Conservation (phyloP, 768 basidiomycete species). For the Lanmaoa rubissima region DNA sequence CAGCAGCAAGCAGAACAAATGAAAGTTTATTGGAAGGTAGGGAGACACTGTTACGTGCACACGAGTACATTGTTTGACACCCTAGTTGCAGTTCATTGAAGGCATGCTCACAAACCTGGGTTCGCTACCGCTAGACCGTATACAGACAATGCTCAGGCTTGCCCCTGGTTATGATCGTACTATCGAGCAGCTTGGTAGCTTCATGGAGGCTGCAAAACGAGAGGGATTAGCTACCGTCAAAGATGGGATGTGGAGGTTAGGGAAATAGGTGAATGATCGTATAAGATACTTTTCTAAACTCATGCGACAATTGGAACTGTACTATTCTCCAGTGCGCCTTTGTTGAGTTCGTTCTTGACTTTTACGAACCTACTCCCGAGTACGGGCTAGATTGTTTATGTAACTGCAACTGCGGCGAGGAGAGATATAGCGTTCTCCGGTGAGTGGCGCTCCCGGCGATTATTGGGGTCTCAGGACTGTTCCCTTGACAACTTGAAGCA, state of each 20-base stretch:
- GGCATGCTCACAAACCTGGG: constrained; percentile 91
- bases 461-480: no score
- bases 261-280: constrained; percentile 14
- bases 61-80: not conserved
- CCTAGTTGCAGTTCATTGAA: constrained; percentile 66
- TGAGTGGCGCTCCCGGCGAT: no score
- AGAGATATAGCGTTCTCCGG: no score
- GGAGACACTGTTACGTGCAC: not conserved
- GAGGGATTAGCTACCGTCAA: constrained; percentile 72
- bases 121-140: constrained; percentile 70
- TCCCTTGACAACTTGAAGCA: no score
- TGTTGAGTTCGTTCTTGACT: not conserved
- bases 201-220: constrained; percentile 78
- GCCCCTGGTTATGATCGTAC: constrained; percentile 81
- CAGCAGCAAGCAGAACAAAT: constrained; percentile 85
- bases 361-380: not conserved
- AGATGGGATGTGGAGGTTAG: constrained; percentile 70
- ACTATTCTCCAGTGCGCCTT: not conserved
- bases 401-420: no score
- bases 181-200: constrained; percentile 70
- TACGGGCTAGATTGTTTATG: no score
- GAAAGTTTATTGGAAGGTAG: constrained; percentile 84
- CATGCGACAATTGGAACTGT: not conserved
- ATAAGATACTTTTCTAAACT: not conserved
- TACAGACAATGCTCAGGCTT: constrained; percentile 85